Percentiles rank a stretch among this genome's conserved stretches.
These are phyloP conservation scores for Malus hybrid DNA, from an alignment of 331 rosid species.

Conservation along the genomic window DNA sequence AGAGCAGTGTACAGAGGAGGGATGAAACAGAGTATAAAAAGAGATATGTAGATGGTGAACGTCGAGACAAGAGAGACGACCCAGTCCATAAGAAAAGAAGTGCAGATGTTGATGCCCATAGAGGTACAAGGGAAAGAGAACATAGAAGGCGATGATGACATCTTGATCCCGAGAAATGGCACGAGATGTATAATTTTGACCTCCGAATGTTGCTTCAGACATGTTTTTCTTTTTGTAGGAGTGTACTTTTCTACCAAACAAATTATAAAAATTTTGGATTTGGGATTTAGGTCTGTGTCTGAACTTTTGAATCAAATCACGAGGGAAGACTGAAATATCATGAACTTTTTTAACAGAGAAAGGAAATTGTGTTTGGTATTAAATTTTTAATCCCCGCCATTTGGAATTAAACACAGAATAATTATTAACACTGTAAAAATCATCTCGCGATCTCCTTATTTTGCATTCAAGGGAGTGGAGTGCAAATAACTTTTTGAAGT, in stretches of 20 bases:
- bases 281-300: not conserved
- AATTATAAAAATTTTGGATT: not conserved
- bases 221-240: not conserved
- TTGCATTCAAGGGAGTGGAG: not conserved
- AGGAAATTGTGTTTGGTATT: not conserved
- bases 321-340: no score
- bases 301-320: not conserved
- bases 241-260: not conserved
- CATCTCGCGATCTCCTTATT: accelerated
- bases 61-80: conserved; percentile 32
- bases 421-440: not conserved
- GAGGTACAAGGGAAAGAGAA: conserved; percentile 33
- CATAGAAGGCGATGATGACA: conserved; percentile 30
- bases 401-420: not conserved
- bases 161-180: conserved; percentile 21
- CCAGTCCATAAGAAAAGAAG: conserved; percentile 30
- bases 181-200: not conserved
- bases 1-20: conserved; percentile 26
- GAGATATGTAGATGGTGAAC: conserved; percentile 23
- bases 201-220: not conserved
- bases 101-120: conserved; percentile 26
- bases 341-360: not conserved
- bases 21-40: conserved; percentile 20
- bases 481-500: no score
- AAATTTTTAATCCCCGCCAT: not conserved